Evolutionary conservation across 305 asterid species (phyloP).

Genomic region (Caryopteris hybrid): DNA sequence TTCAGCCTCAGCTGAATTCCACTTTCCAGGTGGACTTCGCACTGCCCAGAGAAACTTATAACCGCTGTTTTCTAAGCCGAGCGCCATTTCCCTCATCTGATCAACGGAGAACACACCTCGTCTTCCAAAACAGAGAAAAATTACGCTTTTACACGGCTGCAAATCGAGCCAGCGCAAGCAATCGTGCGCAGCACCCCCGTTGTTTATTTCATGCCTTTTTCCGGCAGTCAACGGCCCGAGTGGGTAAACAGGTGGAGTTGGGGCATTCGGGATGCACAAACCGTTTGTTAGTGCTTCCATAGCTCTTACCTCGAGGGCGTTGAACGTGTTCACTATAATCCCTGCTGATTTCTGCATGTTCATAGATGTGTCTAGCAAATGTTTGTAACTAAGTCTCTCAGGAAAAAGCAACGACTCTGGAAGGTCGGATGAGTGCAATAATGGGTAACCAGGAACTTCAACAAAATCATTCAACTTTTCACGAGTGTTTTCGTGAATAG

Average conservation of each 20-base stretch:
- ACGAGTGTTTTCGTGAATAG: conserved; percentile 4
- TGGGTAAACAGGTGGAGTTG: conserved; percentile 27
- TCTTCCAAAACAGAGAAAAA: conserved; percentile 50
- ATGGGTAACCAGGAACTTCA: conserved; percentile 35
- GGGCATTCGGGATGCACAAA: conserved; percentile 21
- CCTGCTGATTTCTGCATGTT: conserved; percentile 25
- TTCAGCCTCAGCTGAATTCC: neutral
- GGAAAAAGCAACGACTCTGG: conserved; percentile 15
- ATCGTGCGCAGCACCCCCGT: conserved; percentile 14
- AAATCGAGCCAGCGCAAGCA: conserved; percentile 46
- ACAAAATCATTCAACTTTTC: conserved; percentile 8
- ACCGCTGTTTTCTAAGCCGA: conserved; percentile 40
- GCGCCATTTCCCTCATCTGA: conserved; percentile 43
- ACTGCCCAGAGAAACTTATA: conserved; percentile 42
- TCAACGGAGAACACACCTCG: conserved; percentile 26
- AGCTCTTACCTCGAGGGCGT: conserved; percentile 31
- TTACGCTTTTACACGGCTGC: conserved; percentile 39
- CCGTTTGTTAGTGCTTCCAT: conserved; percentile 24
- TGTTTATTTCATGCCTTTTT: no score
- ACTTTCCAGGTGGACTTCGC: conserved; percentile 15
- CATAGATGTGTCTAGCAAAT: neutral
- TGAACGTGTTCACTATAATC: conserved; percentile 20
- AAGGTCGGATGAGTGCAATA: conserved; percentile 12
- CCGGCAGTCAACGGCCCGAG: conserved; percentile 16
- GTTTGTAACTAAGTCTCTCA: conserved; percentile 12